Base-by-base conservation (phyloP, 2,329 filamentous ascomycete genomes). In the Chaetomiaceae sp. region DNA sequence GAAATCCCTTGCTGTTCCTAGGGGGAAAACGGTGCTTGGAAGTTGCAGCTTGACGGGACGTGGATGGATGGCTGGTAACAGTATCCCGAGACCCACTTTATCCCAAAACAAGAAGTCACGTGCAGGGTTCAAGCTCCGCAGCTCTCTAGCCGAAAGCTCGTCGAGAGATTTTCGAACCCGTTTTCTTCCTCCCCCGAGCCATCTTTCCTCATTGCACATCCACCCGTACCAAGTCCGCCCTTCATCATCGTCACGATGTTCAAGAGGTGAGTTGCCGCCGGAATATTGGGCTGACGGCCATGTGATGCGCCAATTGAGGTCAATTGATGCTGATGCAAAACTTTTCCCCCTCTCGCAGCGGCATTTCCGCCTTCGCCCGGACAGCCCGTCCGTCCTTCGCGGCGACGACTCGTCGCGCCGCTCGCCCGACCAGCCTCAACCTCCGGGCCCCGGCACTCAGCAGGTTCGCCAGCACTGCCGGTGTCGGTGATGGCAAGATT, bases 201-300 rank as follows among this genome's bases (percentile, higher is more conserved):
- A 58, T 51, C 57, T 51, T 53, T 46, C 55, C 47, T 56, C 54
- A 57, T 52, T 58, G 54, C 47, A 57, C 57, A 61, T 59, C 60
- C 56, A 57, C 60, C 59, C 54, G 55, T 60, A 7, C 43, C 59
- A 61, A 62, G 74, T 79, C 77, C 77, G 79, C 80, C 81, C 79
- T 81, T 76, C 75, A 75, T 79, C 79, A 82, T 84, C 82, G 74
- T 74, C 79, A 87, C 80, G 83, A 89, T 89, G 86, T 86, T 88
- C 78, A 87, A 87, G 85, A 88, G 85, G 86, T 89, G 75, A 75
- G 84, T 81, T 67, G 51, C 57, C 56, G 60, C 58, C 64, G 37
- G 14, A 11, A 16, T 30, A 3, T 21, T 16, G 32, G 20, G 18
- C 45, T 30, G 23, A 2, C 9, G 11, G 6, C 4, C 5, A 3